Evolutionary conservation across 345 rosid species (phyloP).

Genomic region (Citropsis articulata): DNA sequence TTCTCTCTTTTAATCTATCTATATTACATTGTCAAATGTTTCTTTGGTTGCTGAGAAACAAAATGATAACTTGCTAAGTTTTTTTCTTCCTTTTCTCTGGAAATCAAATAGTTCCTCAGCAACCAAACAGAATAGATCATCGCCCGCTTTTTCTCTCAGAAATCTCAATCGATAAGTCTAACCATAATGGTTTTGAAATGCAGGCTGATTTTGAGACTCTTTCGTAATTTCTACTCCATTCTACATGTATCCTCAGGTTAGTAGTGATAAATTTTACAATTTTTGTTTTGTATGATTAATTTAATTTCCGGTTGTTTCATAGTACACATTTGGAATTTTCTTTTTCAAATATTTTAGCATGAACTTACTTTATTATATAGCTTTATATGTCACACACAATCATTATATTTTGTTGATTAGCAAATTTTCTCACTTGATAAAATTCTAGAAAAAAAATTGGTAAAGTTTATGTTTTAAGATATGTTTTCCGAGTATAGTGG

Average conservation of each 20-base stretch:
- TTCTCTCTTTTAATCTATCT: no score
- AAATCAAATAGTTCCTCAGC: constrained; percentile 15
- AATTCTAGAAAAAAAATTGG: neutral
- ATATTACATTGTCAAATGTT: no score
- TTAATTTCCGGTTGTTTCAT: neutral
- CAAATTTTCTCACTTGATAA: neutral
- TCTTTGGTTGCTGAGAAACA: no score
- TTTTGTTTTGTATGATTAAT: neutral
- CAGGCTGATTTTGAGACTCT: constrained; percentile 21
- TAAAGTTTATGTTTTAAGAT: constrained; percentile 3
- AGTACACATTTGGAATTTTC: neutral
- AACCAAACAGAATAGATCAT: neutral
- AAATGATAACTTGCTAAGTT: no score
- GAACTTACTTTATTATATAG: neutral
- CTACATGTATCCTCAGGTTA: constrained; percentile 43
- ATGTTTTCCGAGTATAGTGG: neutral
- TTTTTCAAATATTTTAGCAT: neutral
- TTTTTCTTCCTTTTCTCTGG: no score
- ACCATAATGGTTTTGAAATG: constrained; percentile 7
- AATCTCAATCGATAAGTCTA: constrained; percentile 3
- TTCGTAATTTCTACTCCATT: constrained; percentile 4
- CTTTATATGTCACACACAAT: neutral
- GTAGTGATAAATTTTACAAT: constrained; percentile 13
- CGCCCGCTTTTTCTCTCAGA: neutral
- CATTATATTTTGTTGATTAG: constrained; percentile 10